These are phyloP conservation scores for Plasmodium chabaudi DNA, from an alignment of 169 alveolate species.

Conservation along the genomic window DNA sequence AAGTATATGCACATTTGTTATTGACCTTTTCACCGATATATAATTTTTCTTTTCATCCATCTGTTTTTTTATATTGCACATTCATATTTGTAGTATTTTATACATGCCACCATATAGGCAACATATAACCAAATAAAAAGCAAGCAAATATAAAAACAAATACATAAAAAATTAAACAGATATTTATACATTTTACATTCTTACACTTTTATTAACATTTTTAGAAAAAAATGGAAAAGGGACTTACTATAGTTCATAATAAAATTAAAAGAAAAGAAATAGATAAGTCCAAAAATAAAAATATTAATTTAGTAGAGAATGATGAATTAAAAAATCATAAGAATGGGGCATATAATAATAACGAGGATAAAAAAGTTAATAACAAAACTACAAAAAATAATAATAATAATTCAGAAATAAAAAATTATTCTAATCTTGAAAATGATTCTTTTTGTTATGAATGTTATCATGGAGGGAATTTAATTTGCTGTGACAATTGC, in stretches of 20 bases:
- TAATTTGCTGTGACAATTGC: constrained; percentile 84
- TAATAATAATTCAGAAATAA: constrained; percentile 16
- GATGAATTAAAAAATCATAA: constrained; percentile 22
- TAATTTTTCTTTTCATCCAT: no score
- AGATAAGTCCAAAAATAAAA: constrained; percentile 42
- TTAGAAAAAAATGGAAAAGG: constrained; percentile 41
- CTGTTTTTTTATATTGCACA: no score
- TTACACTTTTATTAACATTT: not conserved
- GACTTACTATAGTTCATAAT: constrained; percentile 22
- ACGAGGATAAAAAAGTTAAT: constrained; percentile 34
- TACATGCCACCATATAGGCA: no score
- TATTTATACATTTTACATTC: not conserved
- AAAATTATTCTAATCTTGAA: constrained; percentile 8
- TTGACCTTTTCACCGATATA: no score
- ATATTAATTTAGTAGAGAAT: constrained; percentile 7
- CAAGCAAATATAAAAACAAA: no score
- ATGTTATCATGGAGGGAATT: constrained; percentile 84
- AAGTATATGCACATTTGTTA: no score
- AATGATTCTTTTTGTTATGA: constrained; percentile 62
- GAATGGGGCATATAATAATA: constrained; percentile 19
- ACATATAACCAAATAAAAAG: no score
- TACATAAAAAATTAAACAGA: not conserved
- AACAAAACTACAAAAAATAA: constrained; percentile 23
- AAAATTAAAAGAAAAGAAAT: constrained; percentile 55
- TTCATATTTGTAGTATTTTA: no score